These are phyloP conservation scores for Fistulina hepatica DNA, from an alignment of 1,284 basidiomycete species.

Conservation along the genomic window DNA sequence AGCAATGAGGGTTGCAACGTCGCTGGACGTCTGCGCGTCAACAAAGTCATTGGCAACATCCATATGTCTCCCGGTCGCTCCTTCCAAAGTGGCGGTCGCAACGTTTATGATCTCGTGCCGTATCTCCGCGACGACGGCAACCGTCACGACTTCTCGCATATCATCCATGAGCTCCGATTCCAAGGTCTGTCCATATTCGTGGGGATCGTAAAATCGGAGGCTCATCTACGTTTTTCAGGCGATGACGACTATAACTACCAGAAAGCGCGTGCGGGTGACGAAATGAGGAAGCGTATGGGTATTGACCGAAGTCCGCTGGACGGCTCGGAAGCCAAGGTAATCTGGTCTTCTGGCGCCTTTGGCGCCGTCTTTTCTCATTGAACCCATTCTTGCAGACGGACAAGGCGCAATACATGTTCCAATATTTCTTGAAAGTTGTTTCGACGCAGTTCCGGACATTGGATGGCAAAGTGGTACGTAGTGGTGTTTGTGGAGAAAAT, in stretches of 20 bases:
- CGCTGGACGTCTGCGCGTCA: conserved; percentile 83
- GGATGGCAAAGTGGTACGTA: conserved; percentile 57
- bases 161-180: conserved; percentile 75
- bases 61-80: conserved; percentile 85
- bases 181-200: conserved; percentile 34
- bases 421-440: conserved; percentile 97
- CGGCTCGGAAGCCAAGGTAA: conserved; percentile 52
- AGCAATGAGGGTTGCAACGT: conserved; percentile 92
- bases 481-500: conserved; percentile 1
- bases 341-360: conserved; percentile 4
- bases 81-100: conserved; percentile 79
- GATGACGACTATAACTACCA: conserved; percentile 67
- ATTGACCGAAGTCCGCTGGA: conserved; percentile 76
- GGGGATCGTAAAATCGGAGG: too few relatives aligned
- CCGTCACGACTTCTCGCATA: conserved; percentile 92
- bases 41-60: conserved; percentile 93
- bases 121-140: conserved; percentile 84
- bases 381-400: conserved; percentile 39
- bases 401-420: conserved; percentile 82
- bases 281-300: conserved; percentile 69
- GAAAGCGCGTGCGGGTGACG: conserved; percentile 50
- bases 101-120: conserved; percentile 90
- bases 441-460: conserved; percentile 83
- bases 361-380: conserved; percentile 5
- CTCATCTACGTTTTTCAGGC: conserved; percentile 21